phyloP scores from a whole-genome alignment of 2,329 filamentous ascomycete species.

The Ceratocystis diversiconidia region DNA sequence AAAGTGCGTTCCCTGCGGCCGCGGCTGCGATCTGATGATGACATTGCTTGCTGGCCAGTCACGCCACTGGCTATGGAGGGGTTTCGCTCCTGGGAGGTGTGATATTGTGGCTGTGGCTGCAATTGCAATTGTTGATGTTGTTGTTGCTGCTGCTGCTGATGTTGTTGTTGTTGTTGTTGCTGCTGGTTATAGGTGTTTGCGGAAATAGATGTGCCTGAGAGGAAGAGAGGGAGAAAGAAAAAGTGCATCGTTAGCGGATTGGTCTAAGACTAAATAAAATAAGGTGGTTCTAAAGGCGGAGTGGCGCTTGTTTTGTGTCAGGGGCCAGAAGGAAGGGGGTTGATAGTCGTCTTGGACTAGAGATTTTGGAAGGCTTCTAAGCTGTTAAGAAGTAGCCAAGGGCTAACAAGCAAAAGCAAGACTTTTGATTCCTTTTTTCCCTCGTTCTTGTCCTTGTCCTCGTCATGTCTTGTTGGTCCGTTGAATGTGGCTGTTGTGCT shows the following conservation, averaged over 20 bases:
- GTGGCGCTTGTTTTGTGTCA: constrained; percentile 2
- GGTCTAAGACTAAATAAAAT: neutral
- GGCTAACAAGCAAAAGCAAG: neutral
- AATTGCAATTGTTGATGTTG: constrained; percentile 1
- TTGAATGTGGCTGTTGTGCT: neutral
- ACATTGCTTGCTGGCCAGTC: constrained; percentile 24
- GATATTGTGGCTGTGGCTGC: neutral
- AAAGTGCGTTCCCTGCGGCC: constrained; percentile 84
- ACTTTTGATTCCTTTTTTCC: neutral
- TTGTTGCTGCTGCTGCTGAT: constrained; percentile 14
- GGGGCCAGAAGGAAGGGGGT: neutral
- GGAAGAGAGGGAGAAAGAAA: constrained; percentile 1
- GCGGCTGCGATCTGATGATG: constrained; percentile 54
- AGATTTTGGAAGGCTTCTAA: neutral
- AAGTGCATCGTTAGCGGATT: constrained; percentile 3
- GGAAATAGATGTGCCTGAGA: constrained; percentile 9
- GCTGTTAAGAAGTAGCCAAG: neutral
- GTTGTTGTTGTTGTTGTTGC: neutral
- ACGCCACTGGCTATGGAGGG: constrained; percentile 19
- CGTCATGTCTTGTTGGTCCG: neutral
- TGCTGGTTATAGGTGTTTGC: constrained; percentile 20
- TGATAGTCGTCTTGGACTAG: neutral
- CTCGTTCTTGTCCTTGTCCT: neutral
- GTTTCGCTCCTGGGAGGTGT: constrained; percentile 16
- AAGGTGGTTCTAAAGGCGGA: neutral